Base-by-base conservation (phyloP, 2,329 filamentous ascomycete genomes). In the Delphinella strobiligena region DNA sequence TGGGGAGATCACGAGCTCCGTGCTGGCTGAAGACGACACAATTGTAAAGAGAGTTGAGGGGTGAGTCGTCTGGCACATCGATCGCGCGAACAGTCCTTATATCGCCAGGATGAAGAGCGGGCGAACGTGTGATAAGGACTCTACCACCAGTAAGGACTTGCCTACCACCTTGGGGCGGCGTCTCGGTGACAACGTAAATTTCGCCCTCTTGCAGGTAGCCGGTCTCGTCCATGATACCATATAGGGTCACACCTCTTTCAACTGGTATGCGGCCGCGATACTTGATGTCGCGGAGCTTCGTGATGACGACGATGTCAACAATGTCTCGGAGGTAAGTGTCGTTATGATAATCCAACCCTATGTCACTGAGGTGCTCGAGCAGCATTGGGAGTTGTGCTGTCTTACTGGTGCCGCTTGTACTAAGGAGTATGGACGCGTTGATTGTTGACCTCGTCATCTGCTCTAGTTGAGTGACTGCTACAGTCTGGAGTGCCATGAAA, bases 221-320 rank as follows among this genome's bases (percentile, higher is more conserved):
- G 0, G 82, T 86, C 56, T 93, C 85, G 45, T 93, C 86, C 74
- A 91, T 82, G 37, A 93, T 69, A 0, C 86, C 86, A 49, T 86
- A 87, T 0, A 93, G 66, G 0, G 83, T 87, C n/a, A 79, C 71
- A 0, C 82, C 86, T 12, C 78, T 56, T 0, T 71, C 58, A 0
- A 93, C 72, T 0, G 74, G 78, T 24, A 93, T 91, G 1, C 83
- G 74, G 0, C 82, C 76, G 39, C 80, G 81, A 59, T 91, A 78
- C 54, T 93, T 93, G 29, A 93, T 61, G 19, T 82, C 67, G 3
- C 83, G 73, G 3, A 93, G 62, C 47, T 82, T 78, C 1, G 72
- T 65, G n/a, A 91, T 61, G 0, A 88, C 67, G 5, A 78, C 67
- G 7, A 83, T 70, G 49, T 91, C 81, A 0, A 91, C 69, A 0